Evolutionary conservation across 306 rosid species (phyloP).

Genomic region (Gillenia trifoliata): DNA sequence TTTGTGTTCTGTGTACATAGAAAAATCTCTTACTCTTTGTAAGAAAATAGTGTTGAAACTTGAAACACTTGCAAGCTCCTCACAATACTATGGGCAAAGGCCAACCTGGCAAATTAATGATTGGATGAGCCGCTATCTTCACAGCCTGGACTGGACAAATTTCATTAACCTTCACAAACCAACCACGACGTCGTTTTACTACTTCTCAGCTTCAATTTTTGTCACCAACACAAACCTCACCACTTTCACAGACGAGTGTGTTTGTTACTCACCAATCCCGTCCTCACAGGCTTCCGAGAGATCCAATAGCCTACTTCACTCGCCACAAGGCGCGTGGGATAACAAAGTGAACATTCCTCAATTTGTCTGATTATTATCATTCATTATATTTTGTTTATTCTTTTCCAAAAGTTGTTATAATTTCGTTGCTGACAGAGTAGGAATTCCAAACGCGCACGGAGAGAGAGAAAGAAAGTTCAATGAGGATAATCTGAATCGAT

Average conservation of each 20-base stretch:
- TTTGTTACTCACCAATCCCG: neutral
- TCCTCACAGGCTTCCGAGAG: neutral
- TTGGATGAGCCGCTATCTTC: too few relatives aligned
- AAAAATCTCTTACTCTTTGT: too few relatives aligned
- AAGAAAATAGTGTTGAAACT: too few relatives aligned
- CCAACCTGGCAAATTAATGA: too few relatives aligned
- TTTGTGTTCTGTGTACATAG: too few relatives aligned
- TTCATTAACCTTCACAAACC: neutral
- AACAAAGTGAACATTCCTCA: slow-evolving; percentile 11
- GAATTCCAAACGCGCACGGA: neutral
- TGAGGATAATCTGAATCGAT: neutral
- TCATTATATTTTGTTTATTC: neutral
- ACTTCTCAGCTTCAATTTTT: neutral
- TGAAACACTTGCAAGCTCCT: too few relatives aligned
- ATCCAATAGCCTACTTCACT: neutral
- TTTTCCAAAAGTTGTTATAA: neutral
- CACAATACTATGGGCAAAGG: too few relatives aligned
- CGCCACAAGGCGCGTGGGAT: slow-evolving; percentile 1
- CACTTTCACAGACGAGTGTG: neutral
- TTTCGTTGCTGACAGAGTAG: neutral
- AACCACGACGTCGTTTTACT: slow-evolving; percentile 10
- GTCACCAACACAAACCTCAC: neutral
- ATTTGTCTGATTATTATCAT: neutral
- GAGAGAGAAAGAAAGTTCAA: neutral
- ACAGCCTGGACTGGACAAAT: neutral